Evolutionary conservation across 129 eudicot species (phyloP).

Genomic region (Chrysanthemum seticuspe): DNA sequence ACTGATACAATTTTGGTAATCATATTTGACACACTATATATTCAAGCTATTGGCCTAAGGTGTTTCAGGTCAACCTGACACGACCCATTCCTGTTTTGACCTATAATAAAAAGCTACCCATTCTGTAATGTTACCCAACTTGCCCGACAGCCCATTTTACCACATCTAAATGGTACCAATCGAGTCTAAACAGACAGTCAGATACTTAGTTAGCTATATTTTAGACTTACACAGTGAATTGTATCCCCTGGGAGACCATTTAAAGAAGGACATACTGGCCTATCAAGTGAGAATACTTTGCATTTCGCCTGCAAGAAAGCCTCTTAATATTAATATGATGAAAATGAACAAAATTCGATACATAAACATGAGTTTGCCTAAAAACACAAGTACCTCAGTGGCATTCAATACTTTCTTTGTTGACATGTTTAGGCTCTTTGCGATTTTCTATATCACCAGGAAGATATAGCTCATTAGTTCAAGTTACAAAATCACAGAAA

Average conservation of each 20-base stretch:
- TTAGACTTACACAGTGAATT: slow-evolving; percentile 79
- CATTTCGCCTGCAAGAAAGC: slow-evolving; percentile 58
- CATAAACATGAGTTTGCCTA: slow-evolving; percentile 13
- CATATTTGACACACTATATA: neutral
- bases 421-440: slow-evolving; percentile 80
- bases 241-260: slow-evolving; percentile 85
- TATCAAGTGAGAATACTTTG: slow-evolving; percentile 84
- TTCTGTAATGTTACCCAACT: neutral
- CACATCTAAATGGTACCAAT: neutral
- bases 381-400: slow-evolving; percentile 63
- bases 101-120: neutral
- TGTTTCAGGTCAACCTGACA: neutral
- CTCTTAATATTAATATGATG: slow-evolving; percentile 2
- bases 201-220: neutral
- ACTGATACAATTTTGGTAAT: neutral
- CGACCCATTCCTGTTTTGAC: neutral
- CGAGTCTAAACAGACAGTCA: neutral
- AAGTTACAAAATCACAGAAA: slow-evolving; percentile 1
- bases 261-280: slow-evolving; percentile 80
- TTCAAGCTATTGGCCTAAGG: neutral
- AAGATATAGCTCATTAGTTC: slow-evolving; percentile 9
- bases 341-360: slow-evolving; percentile 9
- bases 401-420: slow-evolving; percentile 91
- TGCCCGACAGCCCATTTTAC: neutral
- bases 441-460: slow-evolving; percentile 60